A percentile compares a stretch with the other conserved stretches of the same genome.
These are phyloP conservation scores for Schwanniomyces occidentalis DNA, from an alignment of 805 yeast genomes.

Conservation along the genomic window DNA sequence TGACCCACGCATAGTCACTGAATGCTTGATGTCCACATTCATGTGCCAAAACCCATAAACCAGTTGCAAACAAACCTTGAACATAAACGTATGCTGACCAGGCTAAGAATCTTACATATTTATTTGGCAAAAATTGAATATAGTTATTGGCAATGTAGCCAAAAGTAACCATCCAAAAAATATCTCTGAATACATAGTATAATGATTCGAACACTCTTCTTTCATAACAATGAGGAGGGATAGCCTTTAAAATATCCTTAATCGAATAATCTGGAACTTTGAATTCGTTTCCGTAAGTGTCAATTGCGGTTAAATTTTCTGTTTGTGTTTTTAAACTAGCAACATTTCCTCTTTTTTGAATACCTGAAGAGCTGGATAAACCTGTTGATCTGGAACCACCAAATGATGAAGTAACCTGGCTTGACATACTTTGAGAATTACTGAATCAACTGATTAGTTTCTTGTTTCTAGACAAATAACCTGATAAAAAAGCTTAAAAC, in stretches of 20 bases:
- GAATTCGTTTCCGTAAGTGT: conserved; percentile 65
- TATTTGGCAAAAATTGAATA: conserved; percentile 51
- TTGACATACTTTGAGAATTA: conserved; percentile 8
- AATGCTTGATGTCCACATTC: conserved; percentile 93
- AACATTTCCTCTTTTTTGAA: conserved; percentile 40
- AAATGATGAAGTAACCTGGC: conserved; percentile 6
- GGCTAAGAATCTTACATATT: conserved; percentile 47
- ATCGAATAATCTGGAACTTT: conserved; percentile 75
- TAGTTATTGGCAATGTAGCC: conserved; percentile 55
- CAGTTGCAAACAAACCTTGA: conserved; percentile 71
- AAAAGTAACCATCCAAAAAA: conserved; percentile 46
- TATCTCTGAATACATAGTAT: conserved; percentile 68
- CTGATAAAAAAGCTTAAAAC: no score
- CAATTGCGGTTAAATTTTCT: conserved; percentile 46
- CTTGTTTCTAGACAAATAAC: no score
- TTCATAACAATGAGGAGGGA: conserved; percentile 75
- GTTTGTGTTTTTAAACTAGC: conserved; percentile 32
- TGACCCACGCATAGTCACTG: conserved; percentile 67
- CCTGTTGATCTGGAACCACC: background rate
- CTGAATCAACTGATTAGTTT: no score
- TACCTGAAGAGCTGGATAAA: conserved; percentile 3
- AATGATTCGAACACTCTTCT: conserved; percentile 56
- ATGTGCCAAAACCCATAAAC: conserved; percentile 84
- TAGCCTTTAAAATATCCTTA: conserved; percentile 69
- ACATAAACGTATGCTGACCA: conserved; percentile 59